A percentile compares a stretch with the other conserved stretches of the same genome.
Evolutionary conservation across 2,329 filamentous ascomycete genomes (phyloP).

Genomic region (Acrocalymma vagum): DNA sequence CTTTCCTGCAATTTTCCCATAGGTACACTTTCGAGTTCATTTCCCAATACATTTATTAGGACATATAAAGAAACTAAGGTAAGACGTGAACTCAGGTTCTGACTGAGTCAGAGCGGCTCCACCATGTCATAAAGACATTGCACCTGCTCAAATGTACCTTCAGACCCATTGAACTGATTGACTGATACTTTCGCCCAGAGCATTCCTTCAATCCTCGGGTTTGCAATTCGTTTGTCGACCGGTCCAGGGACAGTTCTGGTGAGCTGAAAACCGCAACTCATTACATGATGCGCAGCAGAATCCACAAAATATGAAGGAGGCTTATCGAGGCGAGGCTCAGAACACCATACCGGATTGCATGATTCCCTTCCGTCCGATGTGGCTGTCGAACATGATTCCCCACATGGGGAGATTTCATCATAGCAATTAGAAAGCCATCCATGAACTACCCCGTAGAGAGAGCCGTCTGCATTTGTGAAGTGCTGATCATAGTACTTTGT

Average conservation of each 20-base stretch:
- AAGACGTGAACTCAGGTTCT: too few relatives aligned
- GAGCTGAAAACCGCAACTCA: not conserved
- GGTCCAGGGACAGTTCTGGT: not conserved
- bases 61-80: too few relatives aligned
- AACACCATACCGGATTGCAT: not conserved
- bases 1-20: too few relatives aligned
- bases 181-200: not conserved
- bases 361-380: not conserved
- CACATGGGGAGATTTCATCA: not conserved
- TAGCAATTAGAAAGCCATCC: constrained; percentile 1
- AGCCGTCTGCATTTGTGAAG: not conserved
- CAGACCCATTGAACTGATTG: not conserved
- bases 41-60: too few relatives aligned
- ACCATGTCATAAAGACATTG: not conserved
- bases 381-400: too few relatives aligned
- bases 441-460: not conserved
- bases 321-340: not conserved
- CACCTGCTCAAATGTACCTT: not conserved
- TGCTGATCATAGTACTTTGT: not conserved
- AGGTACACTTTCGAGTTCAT: too few relatives aligned
- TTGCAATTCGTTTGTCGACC: not conserved
- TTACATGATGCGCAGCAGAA: not conserved
- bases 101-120: too few relatives aligned
- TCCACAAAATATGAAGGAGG: not conserved
- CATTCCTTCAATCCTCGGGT: not conserved